Conservation (phyloP, 129 eudicot species). For the Ambrosia trifida region DNA sequence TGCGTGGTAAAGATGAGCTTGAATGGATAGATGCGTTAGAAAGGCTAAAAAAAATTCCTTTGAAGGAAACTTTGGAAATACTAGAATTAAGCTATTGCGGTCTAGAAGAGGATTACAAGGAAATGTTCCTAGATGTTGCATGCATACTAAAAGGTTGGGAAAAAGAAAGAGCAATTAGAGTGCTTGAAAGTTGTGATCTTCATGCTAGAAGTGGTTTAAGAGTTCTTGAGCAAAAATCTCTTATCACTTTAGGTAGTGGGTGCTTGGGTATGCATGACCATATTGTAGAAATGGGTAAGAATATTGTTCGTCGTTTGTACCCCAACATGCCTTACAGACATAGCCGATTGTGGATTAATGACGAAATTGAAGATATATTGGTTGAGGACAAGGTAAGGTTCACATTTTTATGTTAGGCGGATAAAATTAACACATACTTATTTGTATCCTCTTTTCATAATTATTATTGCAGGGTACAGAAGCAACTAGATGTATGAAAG, state of each 20-base stretch:
- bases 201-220: neutral
- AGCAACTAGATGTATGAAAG: neutral
- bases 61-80: neutral
- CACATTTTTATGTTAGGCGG: neutral
- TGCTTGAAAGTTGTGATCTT: neutral
- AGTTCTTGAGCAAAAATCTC: slow-evolving; percentile 4
- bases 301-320: neutral
- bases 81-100: neutral
- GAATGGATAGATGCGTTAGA: neutral
- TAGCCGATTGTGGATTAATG: neutral
- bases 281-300: slow-evolving; percentile 3
- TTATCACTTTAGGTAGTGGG: neutral
- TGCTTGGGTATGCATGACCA: neutral
- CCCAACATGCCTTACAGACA: neutral
- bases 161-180: neutral
- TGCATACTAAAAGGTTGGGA: slow-evolving; percentile 3
- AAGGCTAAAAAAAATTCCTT: neutral
- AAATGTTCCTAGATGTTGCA: neutral
- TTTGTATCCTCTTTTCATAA: too few relatives aligned
- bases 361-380: neutral
- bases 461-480: neutral
- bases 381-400: neutral
- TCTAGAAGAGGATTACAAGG: slow-evolving; percentile 1
- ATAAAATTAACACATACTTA: neutral
- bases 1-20: neutral